These are phyloP conservation scores for Astragalus glycyphyllos DNA, from an alignment of 306 rosid genomes.

Conservation along the genomic window DNA sequence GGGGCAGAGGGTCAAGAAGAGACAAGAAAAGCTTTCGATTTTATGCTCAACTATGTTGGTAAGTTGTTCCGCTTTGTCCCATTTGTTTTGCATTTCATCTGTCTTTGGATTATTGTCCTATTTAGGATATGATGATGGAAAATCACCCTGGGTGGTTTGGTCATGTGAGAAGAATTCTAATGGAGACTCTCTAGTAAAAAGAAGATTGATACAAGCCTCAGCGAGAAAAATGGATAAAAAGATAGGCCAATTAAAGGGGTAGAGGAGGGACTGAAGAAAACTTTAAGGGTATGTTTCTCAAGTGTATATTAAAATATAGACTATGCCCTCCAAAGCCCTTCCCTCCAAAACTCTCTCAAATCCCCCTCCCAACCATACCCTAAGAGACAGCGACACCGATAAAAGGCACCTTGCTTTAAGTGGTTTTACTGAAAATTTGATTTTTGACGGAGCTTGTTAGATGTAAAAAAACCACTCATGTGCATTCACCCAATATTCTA, in stretches of 20 bases:
- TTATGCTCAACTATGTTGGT: constrained; percentile 95
- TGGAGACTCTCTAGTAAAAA: constrained; percentile 4
- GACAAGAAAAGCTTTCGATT: constrained; percentile 97
- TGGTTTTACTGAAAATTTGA: constrained; percentile 14
- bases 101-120: constrained; percentile 10
- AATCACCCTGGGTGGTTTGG: constrained; percentile 13
- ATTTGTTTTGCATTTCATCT: constrained; percentile 19
- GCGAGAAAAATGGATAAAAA: not conserved
- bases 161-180: constrained; percentile 13
- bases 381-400: too few species aligned
- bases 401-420: too few species aligned
- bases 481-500: not conserved
- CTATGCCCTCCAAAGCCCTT: too few species aligned
- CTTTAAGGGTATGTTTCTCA: not conserved
- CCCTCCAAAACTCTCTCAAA: too few species aligned
- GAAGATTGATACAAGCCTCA: not conserved
- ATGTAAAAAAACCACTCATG: constrained; percentile 16
- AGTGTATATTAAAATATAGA: too few species aligned
- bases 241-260: constrained; percentile 1
- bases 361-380: too few species aligned
- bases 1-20: constrained; percentile 98
- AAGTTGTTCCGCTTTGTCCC: constrained; percentile 43
- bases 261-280: not conserved
- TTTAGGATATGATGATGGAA: constrained; percentile 27
- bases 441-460: constrained; percentile 4